These are phyloP conservation scores for Cichorium intybus DNA, from an alignment of 140 eudicot genomes.

Conservation along the genomic window DNA sequence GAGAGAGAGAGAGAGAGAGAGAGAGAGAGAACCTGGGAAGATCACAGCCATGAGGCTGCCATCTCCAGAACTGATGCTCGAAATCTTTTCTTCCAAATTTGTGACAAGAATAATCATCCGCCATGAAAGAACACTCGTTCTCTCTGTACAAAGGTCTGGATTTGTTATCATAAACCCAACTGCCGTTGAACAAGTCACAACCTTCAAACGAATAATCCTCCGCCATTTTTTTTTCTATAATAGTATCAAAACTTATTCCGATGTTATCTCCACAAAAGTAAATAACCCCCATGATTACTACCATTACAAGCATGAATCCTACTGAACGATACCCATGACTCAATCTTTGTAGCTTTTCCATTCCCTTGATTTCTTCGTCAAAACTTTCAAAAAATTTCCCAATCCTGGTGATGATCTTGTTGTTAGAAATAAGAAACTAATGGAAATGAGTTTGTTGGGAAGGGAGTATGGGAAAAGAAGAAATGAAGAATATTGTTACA, in stretches of 20 bases:
- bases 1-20: background rate
- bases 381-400: background rate
- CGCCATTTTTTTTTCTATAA: slow-evolving; percentile 1
- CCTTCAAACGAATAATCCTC: slow-evolving; percentile 19
- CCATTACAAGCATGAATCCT: slow-evolving; percentile 31
- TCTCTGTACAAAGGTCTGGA: slow-evolving; percentile 59
- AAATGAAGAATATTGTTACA: background rate
- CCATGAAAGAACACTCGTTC: slow-evolving; percentile 52
- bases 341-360: slow-evolving; percentile 30
- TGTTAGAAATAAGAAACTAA: background rate
- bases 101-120: slow-evolving; percentile 56
- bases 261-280: slow-evolving; percentile 22
- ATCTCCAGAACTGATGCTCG: slow-evolving; percentile 62
- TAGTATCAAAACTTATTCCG: background rate
- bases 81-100: slow-evolving; percentile 67
- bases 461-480: background rate
- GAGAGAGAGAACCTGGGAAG: slow-evolving; percentile 60
- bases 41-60: slow-evolving; percentile 79
- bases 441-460: background rate
- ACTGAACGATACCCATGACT: slow-evolving; percentile 23
- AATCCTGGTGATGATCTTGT: background rate
- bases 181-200: slow-evolving; percentile 59
- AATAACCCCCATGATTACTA: slow-evolving; percentile 25
- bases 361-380: slow-evolving; percentile 6
- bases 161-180: slow-evolving; percentile 66